Evolutionary conservation across 192 early-diverging fungal species (phyloP).

Genomic region (Backusella parvicylindrica): DNA sequence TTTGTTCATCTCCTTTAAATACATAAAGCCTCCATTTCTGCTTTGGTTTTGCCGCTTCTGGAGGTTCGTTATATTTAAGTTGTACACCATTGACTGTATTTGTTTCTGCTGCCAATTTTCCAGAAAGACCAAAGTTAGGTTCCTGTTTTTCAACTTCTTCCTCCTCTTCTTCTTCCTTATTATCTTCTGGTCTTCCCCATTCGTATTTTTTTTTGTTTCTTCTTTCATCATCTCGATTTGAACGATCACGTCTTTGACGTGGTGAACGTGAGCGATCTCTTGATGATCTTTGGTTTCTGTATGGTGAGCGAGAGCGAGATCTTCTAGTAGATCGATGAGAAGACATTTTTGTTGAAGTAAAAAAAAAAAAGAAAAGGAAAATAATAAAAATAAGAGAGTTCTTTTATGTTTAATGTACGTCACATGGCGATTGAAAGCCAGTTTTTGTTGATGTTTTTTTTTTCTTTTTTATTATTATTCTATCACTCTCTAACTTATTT

Average conservation of each 20-base stretch:
- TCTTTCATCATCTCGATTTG: slow-evolving; percentile 7
- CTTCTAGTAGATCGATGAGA: background rate
- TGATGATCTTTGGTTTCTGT: background rate
- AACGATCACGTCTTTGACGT: slow-evolving; percentile 1
- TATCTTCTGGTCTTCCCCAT: slow-evolving; percentile 38
- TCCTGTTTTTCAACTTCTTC: slow-evolving; percentile 52
- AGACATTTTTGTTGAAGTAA: background rate
- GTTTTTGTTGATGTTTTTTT: background rate
- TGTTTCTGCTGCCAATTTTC: slow-evolving; percentile 82
- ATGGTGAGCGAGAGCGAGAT: slow-evolving; percentile 3
- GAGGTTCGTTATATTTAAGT: slow-evolving; percentile 90
- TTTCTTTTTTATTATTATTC: background rate
- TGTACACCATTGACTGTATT: slow-evolving; percentile 86
- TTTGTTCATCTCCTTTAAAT: slow-evolving; percentile 88
- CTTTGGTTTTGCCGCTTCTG: slow-evolving; percentile 79
- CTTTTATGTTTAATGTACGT: background rate
- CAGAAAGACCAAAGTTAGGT: slow-evolving; percentile 86
- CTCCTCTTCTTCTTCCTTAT: slow-evolving; percentile 30
- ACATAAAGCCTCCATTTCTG: slow-evolving; percentile 84
- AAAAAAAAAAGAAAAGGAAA: background rate
- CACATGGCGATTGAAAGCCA: background rate
- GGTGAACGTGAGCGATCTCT: slow-evolving; percentile 19
- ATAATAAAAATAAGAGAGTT: too few relatives aligned
- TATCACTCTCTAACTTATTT: background rate
- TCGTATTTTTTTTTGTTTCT: slow-evolving; percentile 27